Evolutionary conservation across 371 early-diverging fungal genomes (phyloP).

Genomic region (Neoconidiobolus thromboides): DNA sequence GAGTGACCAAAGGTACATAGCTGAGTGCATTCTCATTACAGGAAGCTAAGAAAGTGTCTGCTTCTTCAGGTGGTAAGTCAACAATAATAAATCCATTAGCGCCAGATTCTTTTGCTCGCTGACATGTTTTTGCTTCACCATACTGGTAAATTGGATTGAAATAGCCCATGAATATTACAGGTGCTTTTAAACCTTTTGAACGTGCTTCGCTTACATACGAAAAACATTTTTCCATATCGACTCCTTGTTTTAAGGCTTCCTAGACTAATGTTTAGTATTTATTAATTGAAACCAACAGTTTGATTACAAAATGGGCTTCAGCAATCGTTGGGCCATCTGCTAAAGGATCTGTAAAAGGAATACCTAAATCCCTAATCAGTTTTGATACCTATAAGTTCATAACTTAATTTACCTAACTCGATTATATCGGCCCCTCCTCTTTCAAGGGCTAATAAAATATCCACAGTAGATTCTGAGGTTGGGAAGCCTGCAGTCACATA

Average conservation of each 20-base stretch:
- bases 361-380: conserved; percentile 21
- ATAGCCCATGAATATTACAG: conserved; percentile 95
- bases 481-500: conserved; percentile 91
- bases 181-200: conserved; percentile 59
- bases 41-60: conserved; percentile 52
- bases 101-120: conserved; percentile 62
- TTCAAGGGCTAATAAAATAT: conserved; percentile 65
- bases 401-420: conserved; percentile 54
- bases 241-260: conserved; percentile 53
- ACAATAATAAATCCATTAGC: conserved; percentile 93
- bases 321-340: conserved; percentile 96
- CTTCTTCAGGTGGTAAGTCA: conserved; percentile 94
- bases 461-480: conserved; percentile 47
- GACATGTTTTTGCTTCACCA: conserved; percentile 67
- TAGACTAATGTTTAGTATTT: conserved; percentile 12
- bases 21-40: conserved; percentile 55
- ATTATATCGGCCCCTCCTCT: conserved; percentile 90
- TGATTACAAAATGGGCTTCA: conserved; percentile 57
- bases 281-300: conserved; percentile 7
- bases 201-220: conserved; percentile 65
- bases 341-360: conserved; percentile 95
- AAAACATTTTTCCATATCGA: conserved; percentile 63
- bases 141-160: conserved; percentile 89
- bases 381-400: not conserved
- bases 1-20: conserved; percentile 88